Base-by-base conservation (phyloP, 2,329 filamentous ascomycete species). In the Metarhizium sp. region DNA sequence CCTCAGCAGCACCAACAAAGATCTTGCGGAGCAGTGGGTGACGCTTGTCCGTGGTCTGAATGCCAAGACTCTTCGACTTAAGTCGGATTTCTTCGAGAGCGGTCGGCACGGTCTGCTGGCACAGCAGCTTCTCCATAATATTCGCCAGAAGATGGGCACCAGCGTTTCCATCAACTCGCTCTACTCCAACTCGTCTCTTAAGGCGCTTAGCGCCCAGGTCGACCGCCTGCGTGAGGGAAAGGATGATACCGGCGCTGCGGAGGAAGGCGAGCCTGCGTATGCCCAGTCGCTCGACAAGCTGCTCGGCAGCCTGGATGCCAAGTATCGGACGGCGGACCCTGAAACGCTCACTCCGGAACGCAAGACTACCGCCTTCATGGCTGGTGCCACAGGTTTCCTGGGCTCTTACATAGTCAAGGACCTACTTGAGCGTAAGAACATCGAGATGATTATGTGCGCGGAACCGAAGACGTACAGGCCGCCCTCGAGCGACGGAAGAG, bases 321-420 rank as follows among this genome's bases (percentile, higher is more conserved):
- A 60, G 40, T 69, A 69, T 53, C 67, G 66, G 49, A 59, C 61
- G 2, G 66, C 64, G 1, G 63, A 65, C 10, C 79, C 83, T 1
- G 59, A 55, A 13, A 63, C 62, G 5, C 52, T 64, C 25, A 57
- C 60, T 38, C 50, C 63, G 25, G 60, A 68, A 13, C 62, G 69
- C 59, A 58, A 70, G 56, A 57, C 64, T 10, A 90, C 86, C 0
- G 78, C 94, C 11, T 88, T 96, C 69, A 73, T 96, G 5, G 96
- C 92, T 2, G 91, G 92, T 47, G 90, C 89, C 4, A 96, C 66
- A 1, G 66, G 67, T 25, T 96, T 96, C 75, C 72, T 96, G 20
- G 92, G 92, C 32, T 81, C 88, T 0, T 95, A 91, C 65, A 75
- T 96, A 11, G 74, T 95, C 36, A 80, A 80, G 55, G 89, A 95